Base-by-base conservation (phyloP, 805 yeast genomes). In the Grigorovia yakushimaensis region DNA sequence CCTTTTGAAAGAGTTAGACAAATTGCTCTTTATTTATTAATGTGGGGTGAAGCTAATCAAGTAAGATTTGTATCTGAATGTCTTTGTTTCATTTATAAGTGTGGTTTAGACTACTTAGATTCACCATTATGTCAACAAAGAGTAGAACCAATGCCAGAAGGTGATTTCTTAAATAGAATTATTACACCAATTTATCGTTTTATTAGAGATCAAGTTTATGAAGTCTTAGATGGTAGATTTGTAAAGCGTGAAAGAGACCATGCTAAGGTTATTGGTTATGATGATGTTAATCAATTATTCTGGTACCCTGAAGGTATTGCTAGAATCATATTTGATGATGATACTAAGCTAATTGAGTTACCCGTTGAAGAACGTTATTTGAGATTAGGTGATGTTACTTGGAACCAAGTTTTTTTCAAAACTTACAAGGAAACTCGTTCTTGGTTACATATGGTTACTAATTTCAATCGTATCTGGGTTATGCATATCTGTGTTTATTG, bases 231-330 rank as follows among this genome's bases (percentile, higher is more conserved):
- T 57, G 93, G 93, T 50, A 81, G 88, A 68, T 84, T 77, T 57
- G 82, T 84, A 51, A 84, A 84, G 67, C 82, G 95, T 71, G 93
- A 85, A 72, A 81, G 72, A 63, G 95, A 85, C 66, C 95, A 85
- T 69, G 82, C 82, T 70, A 72, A 79, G 54, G 72, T 85, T 53
- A 77, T 85, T 60, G 94, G 98, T 68, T 93, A 93, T 68, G 99
- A 93, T 73, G 99, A 93, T 74, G 95, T 93, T 51, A 93, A 93
- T 70, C 99, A 93, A 75, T 77, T 93, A 59, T 93, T 94, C 72
- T 93, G 99, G 99, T 93, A 94, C 71, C 97, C 98, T 43, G 98
- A 94, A 72, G 99, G 98, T 76, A 85, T 93, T 55, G 82, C 94
- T 50, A 83, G 93, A 70, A 89, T 93, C 59, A 78, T 83, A 44